Conservation (phyloP, 495 filamentous ascomycete genomes). For the Neurospora sp. region DNA sequence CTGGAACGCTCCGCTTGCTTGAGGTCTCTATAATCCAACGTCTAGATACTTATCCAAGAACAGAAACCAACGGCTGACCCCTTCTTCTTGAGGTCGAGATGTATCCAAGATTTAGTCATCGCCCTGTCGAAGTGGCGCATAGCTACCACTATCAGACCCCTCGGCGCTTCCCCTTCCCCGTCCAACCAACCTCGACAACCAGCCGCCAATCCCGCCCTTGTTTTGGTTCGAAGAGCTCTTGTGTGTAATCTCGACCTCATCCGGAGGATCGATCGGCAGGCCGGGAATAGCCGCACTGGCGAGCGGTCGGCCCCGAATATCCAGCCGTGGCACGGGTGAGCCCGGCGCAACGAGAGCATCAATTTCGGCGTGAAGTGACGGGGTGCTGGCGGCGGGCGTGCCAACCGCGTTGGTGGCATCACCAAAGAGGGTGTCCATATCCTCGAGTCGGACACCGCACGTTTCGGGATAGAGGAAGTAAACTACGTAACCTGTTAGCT, state of each 20-base stretch:
- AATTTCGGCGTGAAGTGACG: conserved; percentile 47
- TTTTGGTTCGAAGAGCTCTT: conserved; percentile 11
- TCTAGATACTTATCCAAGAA: neutral
- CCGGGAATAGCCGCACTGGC: conserved; percentile 27
- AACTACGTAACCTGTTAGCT: conserved; percentile 44
- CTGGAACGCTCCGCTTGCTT: neutral
- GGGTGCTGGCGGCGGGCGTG: conserved; percentile 43
- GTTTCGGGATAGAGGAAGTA: conserved; percentile 98
- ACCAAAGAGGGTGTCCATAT: conserved; percentile 88
- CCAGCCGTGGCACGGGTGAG: conserved; percentile 71
- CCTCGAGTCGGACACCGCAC: conserved; percentile 85
- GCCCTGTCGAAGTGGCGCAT: conserved; percentile 32
- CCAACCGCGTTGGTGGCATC: conserved; percentile 70
- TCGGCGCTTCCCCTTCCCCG: conserved; percentile 12
- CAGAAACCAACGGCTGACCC: neutral
- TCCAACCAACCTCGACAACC: conserved; percentile 38
- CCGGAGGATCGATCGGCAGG: conserved; percentile 30
- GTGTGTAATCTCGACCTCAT: conserved; percentile 19
- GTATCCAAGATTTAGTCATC: conserved; percentile 22
- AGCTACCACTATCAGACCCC: conserved; percentile 24
- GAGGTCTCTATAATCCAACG: neutral
- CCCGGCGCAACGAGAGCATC: conserved; percentile 60
- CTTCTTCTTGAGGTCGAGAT: neutral
- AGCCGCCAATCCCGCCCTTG: conserved; percentile 35
- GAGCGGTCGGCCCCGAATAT: conserved; percentile 44